Percentiles rank a stretch among this genome's conserved stretches.
Conservation (phyloP, 2,329 filamentous ascomycete genomes). For the Monilinia vaccinii-corymbosi region DNA sequence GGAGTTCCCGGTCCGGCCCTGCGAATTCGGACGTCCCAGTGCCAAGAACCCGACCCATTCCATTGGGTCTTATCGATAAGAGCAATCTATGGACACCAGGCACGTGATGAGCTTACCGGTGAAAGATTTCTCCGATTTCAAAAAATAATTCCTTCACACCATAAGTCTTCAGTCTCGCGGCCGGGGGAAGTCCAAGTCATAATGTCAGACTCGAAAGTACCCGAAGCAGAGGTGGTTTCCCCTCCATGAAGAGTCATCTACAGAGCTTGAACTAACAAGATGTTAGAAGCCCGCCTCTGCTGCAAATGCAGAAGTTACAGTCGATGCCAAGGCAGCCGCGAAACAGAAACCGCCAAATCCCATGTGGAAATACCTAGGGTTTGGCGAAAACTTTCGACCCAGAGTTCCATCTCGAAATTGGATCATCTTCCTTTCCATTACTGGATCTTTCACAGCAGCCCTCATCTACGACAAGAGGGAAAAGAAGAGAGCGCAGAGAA, state of each 20-base stretch:
- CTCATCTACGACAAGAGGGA: constrained; percentile 89
- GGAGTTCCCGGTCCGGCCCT: neutral
- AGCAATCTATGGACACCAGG: too few species aligned
- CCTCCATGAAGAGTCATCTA: neutral
- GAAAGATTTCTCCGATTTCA: constrained; percentile 4
- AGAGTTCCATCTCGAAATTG: constrained; percentile 93
- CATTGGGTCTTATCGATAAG: constrained; percentile 7
- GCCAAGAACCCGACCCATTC: neutral
- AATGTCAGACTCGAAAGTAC: constrained; percentile 11
- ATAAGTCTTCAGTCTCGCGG: neutral
- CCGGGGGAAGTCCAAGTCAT: neutral
- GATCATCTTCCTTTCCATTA: constrained; percentile 86
- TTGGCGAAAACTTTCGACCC: constrained; percentile 67
- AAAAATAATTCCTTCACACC: neutral
- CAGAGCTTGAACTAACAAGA: constrained; percentile 3
- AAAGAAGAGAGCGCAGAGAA: constrained; percentile 74
- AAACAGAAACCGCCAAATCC: constrained; percentile 51
- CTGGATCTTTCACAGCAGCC: constrained; percentile 66
- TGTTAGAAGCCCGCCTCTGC: constrained; percentile 28
- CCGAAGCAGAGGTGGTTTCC: constrained; percentile 15
- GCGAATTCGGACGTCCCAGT: neutral
- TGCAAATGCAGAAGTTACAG: constrained; percentile 28
- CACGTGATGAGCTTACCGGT: neutral
- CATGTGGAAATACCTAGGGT: constrained; percentile 68
- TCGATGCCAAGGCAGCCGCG: constrained; percentile 33